A percentile compares a stretch with the other conserved stretches of the same genome.
These are phyloP conservation scores for Ceratonia siliqua DNA, from an alignment of 306 rosid genomes.

Conservation along the genomic window DNA sequence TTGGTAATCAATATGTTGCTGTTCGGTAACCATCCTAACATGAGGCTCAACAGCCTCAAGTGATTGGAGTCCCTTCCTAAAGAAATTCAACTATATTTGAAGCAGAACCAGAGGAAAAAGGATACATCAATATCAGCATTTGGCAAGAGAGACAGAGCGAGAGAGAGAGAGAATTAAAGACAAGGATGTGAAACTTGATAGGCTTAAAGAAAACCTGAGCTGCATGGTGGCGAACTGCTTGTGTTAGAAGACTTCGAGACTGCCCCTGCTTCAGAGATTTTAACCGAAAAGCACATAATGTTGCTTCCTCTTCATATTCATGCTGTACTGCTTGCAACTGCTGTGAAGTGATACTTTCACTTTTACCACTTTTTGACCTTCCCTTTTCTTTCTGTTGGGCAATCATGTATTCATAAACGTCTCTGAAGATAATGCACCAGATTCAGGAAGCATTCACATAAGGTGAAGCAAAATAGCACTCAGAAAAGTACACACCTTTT, in stretches of 20 bases:
- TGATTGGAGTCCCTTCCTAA: conserved; percentile 81
- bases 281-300: conserved; percentile 70
- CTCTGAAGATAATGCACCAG: conserved; percentile 57
- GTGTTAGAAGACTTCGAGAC: conserved; percentile 85
- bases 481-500: conserved; percentile 55
- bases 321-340: conserved; percentile 71
- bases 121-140: conserved; percentile 23
- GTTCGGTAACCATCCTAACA: conserved; percentile 60
- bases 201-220: conserved; percentile 62
- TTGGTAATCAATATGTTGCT: conserved; percentile 81
- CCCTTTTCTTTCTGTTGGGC: conserved; percentile 78
- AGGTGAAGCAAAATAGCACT: conserved; percentile 21
- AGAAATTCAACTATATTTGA: conserved; percentile 70
- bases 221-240: conserved; percentile 91
- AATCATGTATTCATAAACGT: conserved; percentile 67
- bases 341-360: conserved; percentile 59
- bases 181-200: conserved; percentile 25
- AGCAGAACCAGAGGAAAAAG: conserved; percentile 25
- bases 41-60: conserved; percentile 92
- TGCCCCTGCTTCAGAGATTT: conserved; percentile 91
- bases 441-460: conserved; percentile 41
- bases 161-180: conserved; percentile 6
- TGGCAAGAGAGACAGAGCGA: background rate
- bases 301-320: conserved; percentile 76
- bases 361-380: conserved; percentile 70